Evolutionary conservation across 2,329 filamentous ascomycete species (phyloP).

Genomic region (Parastagonospora nodorum): DNA sequence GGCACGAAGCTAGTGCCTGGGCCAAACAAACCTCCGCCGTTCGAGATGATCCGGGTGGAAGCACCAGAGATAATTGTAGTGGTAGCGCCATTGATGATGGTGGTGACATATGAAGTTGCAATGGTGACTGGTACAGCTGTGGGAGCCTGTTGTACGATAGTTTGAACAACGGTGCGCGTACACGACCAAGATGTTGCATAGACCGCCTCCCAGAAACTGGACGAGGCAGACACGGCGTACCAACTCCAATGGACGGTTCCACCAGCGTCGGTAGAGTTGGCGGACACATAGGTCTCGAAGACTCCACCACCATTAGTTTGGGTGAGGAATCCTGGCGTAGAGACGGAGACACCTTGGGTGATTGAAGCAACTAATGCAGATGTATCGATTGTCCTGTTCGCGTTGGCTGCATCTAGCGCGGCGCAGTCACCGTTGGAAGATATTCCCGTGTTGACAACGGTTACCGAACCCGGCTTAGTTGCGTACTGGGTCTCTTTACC

Average conservation of each 20-base stretch:
- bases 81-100: constrained; percentile 27
- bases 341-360: constrained; percentile 22
- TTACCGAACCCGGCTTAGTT: constrained; percentile 21
- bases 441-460: constrained; percentile 25
- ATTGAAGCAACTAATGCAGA: constrained; percentile 29
- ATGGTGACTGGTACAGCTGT: constrained; percentile 14
- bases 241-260: constrained; percentile 32
- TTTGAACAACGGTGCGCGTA: constrained; percentile 23
- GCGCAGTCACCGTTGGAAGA: constrained; percentile 28
- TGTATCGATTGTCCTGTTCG: constrained; percentile 16
- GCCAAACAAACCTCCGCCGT: constrained; percentile 14
- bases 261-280: constrained; percentile 23
- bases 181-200: constrained; percentile 34
- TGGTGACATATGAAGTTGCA: constrained; percentile 19
- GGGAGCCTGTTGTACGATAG: constrained; percentile 23
- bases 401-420: constrained; percentile 5
- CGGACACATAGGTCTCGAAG: constrained; percentile 25
- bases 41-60: constrained; percentile 18
- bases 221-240: constrained; percentile 30
- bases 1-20: constrained; percentile 25
- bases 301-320: constrained; percentile 26
- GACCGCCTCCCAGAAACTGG: constrained; percentile 31
- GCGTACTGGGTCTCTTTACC: constrained; percentile 12
- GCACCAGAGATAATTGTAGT: constrained; percentile 32
- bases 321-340: constrained; percentile 28